A percentile compares a stretch with the other conserved stretches of the same genome.
These are phyloP conservation scores for Niveomyces coronatus DNA, from an alignment of 2,329 filamentous ascomycete genomes.

Conservation along the genomic window DNA sequence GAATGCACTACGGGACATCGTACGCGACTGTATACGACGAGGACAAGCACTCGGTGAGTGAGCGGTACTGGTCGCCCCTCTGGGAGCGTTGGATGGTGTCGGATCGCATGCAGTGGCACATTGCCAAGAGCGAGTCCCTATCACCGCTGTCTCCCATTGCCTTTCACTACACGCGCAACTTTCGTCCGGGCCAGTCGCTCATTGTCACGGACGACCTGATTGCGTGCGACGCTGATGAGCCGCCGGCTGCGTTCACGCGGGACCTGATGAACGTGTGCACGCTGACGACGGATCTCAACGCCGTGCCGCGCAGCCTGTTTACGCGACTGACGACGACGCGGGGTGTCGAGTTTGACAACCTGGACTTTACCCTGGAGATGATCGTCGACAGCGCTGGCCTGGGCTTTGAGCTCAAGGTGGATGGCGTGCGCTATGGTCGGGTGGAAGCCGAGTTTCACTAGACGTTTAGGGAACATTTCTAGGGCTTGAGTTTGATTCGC, in stretches of 20 bases:
- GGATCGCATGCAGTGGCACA: slow-evolving; percentile 80
- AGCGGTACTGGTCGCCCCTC: slow-evolving; percentile 69
- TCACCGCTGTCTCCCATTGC: slow-evolving; percentile 65
- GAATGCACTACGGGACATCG: slow-evolving; percentile 71
- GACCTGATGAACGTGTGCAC: slow-evolving; percentile 66
- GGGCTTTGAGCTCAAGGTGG: slow-evolving; percentile 69
- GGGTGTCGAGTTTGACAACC: slow-evolving; percentile 70
- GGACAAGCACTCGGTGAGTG: slow-evolving; percentile 58
- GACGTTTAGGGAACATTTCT: neutral
- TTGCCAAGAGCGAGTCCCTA: slow-evolving; percentile 67
- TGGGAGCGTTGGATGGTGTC: slow-evolving; percentile 80
- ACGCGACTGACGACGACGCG: slow-evolving; percentile 67
- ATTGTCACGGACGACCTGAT: slow-evolving; percentile 74
- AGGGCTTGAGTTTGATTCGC: no score
- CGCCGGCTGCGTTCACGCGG: slow-evolving; percentile 48
- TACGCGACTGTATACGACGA: slow-evolving; percentile 77
- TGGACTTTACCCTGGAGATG: slow-evolving; percentile 78
- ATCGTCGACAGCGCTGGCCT: slow-evolving; percentile 67
- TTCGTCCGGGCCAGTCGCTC: slow-evolving; percentile 66
- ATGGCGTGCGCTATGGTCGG: slow-evolving; percentile 64
- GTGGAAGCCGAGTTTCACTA: slow-evolving; percentile 71
- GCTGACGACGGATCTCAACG: slow-evolving; percentile 67
- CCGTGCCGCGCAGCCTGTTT: slow-evolving; percentile 63
- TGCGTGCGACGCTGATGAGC: slow-evolving; percentile 59
- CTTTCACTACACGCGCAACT: slow-evolving; percentile 81